Evolutionary conservation across 805 yeast species (phyloP).

Genomic region (Ogataea siamensis): DNA sequence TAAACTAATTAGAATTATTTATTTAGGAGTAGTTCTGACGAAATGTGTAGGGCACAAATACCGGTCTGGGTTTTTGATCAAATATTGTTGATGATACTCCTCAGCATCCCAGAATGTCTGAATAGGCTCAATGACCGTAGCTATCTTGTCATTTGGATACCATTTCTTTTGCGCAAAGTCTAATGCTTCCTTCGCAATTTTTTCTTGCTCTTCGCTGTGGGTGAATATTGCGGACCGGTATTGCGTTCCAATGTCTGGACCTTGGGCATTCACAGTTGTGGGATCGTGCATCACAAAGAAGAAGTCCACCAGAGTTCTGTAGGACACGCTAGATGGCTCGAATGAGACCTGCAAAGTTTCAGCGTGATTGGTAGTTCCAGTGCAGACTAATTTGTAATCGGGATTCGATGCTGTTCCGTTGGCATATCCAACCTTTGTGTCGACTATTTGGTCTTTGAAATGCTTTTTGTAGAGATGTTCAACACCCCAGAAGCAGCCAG

Average conservation of each 20-base stretch:
- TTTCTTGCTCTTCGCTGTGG: conserved; percentile 49
- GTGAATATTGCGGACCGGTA: conserved; percentile 82
- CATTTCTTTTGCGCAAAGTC: conserved; percentile 66
- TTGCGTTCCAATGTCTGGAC: conserved; percentile 86
- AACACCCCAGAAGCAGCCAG: conserved; percentile 85
- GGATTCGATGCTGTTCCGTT: conserved; percentile 64
- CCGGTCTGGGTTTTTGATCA: conserved; percentile 77
- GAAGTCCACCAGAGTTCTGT: conserved; percentile 68
- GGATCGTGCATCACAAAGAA: conserved; percentile 96
- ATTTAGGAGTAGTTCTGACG: conserved; percentile 60
- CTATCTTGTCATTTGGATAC: conserved; percentile 68
- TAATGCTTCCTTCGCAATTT: conserved; percentile 40
- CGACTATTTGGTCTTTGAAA: conserved; percentile 63
- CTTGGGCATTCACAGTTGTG: conserved; percentile 78
- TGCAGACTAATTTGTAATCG: conserved; percentile 69
- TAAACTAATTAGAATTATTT: neutral
- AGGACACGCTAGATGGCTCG: conserved; percentile 63
- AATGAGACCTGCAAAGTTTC: conserved; percentile 83
- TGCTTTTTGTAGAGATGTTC: conserved; percentile 79
- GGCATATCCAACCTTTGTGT: conserved; percentile 85
- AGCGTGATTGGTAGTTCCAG: conserved; percentile 73
- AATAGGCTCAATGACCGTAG: conserved; percentile 68
- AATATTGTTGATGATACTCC: conserved; percentile 84
- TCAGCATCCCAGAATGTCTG: conserved; percentile 88
- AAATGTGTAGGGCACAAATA: conserved; percentile 91